phyloP scores from a whole-genome alignment of 2,329 filamentous ascomycete genomes.

The Alternaria dauci region DNA sequence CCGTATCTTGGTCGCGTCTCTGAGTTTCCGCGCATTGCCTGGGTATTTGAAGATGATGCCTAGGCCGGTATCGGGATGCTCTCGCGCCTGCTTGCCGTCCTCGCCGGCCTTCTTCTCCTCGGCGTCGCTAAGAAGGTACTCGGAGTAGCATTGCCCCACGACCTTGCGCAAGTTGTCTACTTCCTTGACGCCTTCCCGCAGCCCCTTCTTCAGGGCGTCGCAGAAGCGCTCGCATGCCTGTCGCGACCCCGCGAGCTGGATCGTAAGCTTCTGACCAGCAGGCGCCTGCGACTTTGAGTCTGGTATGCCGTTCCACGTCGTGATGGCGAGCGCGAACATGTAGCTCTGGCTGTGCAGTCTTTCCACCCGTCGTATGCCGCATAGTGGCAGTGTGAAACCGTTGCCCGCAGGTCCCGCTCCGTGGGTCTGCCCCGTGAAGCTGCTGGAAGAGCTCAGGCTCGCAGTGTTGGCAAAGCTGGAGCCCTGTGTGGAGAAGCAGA shows the following conservation, averaged over 20 bases:
- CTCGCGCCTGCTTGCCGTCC: constrained; percentile 56
- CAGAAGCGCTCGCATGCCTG: constrained; percentile 94
- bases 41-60: constrained; percentile 95
- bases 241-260: constrained; percentile 88
- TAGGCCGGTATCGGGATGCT: constrained; percentile 88
- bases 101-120: constrained; percentile 46
- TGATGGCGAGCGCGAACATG: constrained; percentile 90
- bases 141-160: constrained; percentile 85
- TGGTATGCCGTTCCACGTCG: constrained; percentile 81
- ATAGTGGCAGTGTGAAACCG: constrained; percentile 93
- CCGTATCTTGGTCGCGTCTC: constrained; percentile 96
- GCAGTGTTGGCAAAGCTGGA: constrained; percentile 85
- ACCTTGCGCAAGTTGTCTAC: constrained; percentile 85
- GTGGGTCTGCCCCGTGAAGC: constrained; percentile 91
- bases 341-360: constrained; percentile 91
- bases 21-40: constrained; percentile 90
- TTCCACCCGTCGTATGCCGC: constrained; percentile 89
- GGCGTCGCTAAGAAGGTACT: constrained; percentile 60
- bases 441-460: constrained; percentile 78
- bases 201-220: constrained; percentile 89
- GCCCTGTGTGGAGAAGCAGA: constrained; percentile 95
- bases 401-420: constrained; percentile 92
- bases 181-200: constrained; percentile 86
- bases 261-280: constrained; percentile 82
- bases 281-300: constrained; percentile 54